Conservation (phyloP, 495 filamentous ascomycete species). For the Penicilliopsis zonata region DNA sequence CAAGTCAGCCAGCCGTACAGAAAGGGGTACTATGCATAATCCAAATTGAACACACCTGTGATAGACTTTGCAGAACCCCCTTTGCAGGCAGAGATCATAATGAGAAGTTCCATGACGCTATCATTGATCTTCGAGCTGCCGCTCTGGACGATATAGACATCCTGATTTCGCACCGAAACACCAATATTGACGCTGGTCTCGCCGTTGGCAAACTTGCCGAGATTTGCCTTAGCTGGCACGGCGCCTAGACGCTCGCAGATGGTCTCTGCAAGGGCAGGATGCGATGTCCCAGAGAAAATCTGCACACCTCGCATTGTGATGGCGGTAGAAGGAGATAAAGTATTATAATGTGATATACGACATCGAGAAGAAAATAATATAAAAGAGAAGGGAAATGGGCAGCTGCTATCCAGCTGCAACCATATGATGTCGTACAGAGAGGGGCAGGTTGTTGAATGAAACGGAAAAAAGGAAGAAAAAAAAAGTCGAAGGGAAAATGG, state of each 20-base stretch:
- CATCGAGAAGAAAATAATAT: constrained; percentile 7
- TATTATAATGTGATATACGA: neutral
- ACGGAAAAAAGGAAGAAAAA: constrained; percentile 2
- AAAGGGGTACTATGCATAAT: too few species aligned
- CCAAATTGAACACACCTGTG: constrained; percentile 55
- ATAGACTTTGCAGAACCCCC: constrained; percentile 95
- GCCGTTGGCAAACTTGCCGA: constrained; percentile 73
- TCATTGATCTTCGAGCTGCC: constrained; percentile 96
- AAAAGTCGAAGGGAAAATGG: constrained; percentile 8
- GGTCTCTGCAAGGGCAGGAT: constrained; percentile 53
- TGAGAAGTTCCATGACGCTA: constrained; percentile 95
- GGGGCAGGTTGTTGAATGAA: constrained; percentile 3
- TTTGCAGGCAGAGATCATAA: constrained; percentile 98
- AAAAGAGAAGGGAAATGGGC: constrained; percentile 4
- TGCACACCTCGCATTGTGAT: constrained; percentile 52
- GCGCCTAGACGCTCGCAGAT: constrained; percentile 65
- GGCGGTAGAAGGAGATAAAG: constrained; percentile 5
- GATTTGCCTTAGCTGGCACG: constrained; percentile 47
- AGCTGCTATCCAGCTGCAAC: too few species aligned
- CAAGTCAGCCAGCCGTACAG: constrained; percentile 15
- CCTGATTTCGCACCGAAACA: constrained; percentile 90
- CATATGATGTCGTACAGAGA: constrained; percentile 4
- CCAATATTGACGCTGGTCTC: constrained; percentile 93
- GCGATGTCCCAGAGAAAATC: constrained; percentile 62
- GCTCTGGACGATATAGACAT: constrained; percentile 98